Percentiles rank a stretch among this genome's conserved stretches.
Conservation (phyloP, 148 eudicot genomes). For the Diospyros kaki region DNA sequence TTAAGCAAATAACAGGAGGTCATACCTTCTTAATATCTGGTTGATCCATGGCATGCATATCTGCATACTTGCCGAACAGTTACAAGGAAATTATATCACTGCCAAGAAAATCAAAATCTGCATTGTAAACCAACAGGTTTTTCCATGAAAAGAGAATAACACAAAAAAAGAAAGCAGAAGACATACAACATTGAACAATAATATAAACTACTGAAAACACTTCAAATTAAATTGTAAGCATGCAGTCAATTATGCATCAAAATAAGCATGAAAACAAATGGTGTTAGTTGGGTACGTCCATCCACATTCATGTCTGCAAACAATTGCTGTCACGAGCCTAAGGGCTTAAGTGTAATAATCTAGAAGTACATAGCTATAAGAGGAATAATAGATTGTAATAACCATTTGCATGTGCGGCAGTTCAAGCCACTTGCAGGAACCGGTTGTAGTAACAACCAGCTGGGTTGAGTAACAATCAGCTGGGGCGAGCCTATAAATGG, state of each 20-base stretch:
- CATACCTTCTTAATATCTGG: not conserved
- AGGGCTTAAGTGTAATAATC: no score
- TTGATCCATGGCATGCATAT: not conserved
- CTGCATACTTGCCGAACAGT: not conserved
- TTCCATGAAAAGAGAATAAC: not conserved
- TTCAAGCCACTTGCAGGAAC: no score
- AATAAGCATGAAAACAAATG: not conserved
- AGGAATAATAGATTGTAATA: no score
- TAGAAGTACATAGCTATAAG: no score
- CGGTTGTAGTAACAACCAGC: no score
- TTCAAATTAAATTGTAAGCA: not conserved
- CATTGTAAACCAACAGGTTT: not conserved
- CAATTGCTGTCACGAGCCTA: no score
- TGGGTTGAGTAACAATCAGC: no score
- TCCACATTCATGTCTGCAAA: no score
- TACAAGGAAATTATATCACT: not conserved
- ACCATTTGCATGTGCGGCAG: no score
- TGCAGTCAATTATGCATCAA: conserved; percentile 3
- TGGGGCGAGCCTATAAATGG: no score
- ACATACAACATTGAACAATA: not conserved
- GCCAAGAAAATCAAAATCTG: not conserved
- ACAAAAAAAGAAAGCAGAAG: not conserved
- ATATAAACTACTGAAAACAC: not conserved
- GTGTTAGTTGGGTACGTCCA: not conserved
- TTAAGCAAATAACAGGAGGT: not conserved